Base-by-base conservation (phyloP, 106 monocot species). In the Alisma plantagoaquatica region DNA sequence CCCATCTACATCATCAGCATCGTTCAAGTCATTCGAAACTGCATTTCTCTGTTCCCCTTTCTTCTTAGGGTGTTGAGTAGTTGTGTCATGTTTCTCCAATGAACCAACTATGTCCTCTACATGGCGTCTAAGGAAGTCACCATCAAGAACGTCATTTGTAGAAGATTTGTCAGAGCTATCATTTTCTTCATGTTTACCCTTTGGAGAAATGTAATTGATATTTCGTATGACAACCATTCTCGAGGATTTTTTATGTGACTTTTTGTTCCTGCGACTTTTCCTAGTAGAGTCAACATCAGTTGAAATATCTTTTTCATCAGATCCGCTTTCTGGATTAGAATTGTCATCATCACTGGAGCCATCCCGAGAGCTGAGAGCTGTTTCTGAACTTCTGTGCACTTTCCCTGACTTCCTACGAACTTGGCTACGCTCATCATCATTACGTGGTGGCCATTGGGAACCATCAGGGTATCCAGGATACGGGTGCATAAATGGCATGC, bases 151-250 rank as follows among this genome's bases (percentile, higher is more conserved):
- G 19, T 51, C 51, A 23, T 59, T 30, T 23, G 21, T 8, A 27
- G 57, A 60, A 42, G 68, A 59, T 31, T 50, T 51, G 31, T 42
- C 42, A 0, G 59, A 51, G 8, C 26, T 43, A 31, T 30, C 31
- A 30, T 33, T 51, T 11, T 28, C 59, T 21, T 29, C 27, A 42
- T 52, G 47, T 60, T 27, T 68, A 29, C 68, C 48, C 18, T 59
- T 59, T 5, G 68, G 53, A 17, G 62, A 38, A 43, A 68, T 68
- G 59, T 68, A 68, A 49, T 68, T 68, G 18, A 68, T 59, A 27
- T 68, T 68, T 0, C 68, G 68, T 33, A 68, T 60, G n/a, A 68
- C 68, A 20, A 68, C 59, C 43, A 23, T 68, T 15, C 43, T 59
- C 8, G 68, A 68, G 23, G 41, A 51, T 31, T 52, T 68, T 27